Base-by-base conservation (phyloP, 805 yeast genomes). In the Debaryomyces hansenii region DNA sequence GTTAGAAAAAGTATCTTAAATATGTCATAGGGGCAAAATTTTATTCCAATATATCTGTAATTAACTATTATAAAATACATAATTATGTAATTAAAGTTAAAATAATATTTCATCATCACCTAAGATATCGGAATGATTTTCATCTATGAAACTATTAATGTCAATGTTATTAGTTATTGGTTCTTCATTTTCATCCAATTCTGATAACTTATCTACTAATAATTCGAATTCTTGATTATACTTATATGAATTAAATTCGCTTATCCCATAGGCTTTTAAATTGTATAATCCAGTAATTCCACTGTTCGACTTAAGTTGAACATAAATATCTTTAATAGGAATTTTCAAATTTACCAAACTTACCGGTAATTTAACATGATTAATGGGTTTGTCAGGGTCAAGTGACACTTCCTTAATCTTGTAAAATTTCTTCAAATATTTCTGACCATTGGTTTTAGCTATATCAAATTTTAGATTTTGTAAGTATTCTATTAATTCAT, bases 301-400 rank as follows among this genome's bases (percentile, higher is more conserved):
- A 11, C 42, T 28, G 12, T 40, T 42, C 2, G 55, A 33, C 18
- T 31, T 50, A 37, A 68, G 47, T 41, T 66, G 65, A 18, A 71
- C 21, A 52, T 63, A 71, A 10, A 72, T 43, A 47, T 72, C 77
- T 31, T 58, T 55, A 5, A 56, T 52, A 8, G 68, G 61, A 24
- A 72, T 53, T 39, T 59, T 56, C 48, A 66, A 50, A 49, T 69
- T 70, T 9, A 71, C 54, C 29, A 71, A 45, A 41, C 66, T 63
- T 6, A 55, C 55, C 2, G 77, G 75, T 6, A 72, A 40, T 46
- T 59, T 59, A 10, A 72, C 47, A 45, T 67, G 69, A 31, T 57
- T 58, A 5, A 64, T 43, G 0, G 51, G 28, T 37, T 52, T 51
- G 4, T 50, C 37, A 3, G 53, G 40, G 7, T 46, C 50, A 6